Conservation (phyloP, 2,329 filamentous ascomycete genomes). For the Botrytis fragariae region DNA sequence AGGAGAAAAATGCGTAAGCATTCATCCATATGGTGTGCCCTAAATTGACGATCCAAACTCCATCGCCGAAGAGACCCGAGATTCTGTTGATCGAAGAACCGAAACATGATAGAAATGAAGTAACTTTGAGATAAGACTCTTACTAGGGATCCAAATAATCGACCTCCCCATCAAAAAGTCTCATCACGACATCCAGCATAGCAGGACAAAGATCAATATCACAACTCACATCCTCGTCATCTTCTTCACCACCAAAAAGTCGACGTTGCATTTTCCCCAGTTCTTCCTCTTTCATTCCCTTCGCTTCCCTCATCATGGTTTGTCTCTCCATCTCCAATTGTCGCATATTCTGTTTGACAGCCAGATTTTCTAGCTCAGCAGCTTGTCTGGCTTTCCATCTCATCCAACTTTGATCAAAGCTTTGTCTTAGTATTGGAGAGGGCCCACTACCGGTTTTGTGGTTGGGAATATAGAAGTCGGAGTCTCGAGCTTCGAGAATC, state of each 20-base stretch:
- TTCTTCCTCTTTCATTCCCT: constrained; percentile 30
- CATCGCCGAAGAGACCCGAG: constrained; percentile 7
- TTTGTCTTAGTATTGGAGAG: constrained; percentile 36
- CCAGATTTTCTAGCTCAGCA: constrained; percentile 22
- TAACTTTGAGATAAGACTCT: constrained; percentile 22
- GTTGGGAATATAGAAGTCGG: constrained; percentile 29
- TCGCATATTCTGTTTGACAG: not conserved
- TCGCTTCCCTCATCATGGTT: constrained; percentile 22
- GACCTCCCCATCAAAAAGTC: constrained; percentile 36
- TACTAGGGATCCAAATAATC: constrained; percentile 38
- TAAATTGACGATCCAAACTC: not conserved
- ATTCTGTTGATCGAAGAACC: constrained; percentile 13
- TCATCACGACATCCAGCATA: constrained; percentile 37
- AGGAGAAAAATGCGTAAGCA: constrained; percentile 33
- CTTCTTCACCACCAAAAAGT: constrained; percentile 37
- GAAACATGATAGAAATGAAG: constrained; percentile 23
- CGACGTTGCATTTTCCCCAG: constrained; percentile 29
- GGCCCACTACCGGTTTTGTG: constrained; percentile 18
- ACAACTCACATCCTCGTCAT: constrained; percentile 29
- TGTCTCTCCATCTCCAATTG: constrained; percentile 6
- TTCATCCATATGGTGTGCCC: constrained; percentile 25
- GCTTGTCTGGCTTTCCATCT: constrained; percentile 36
- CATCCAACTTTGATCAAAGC: constrained; percentile 37
- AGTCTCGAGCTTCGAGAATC: constrained; percentile 33
- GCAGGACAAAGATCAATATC: constrained; percentile 37